These are phyloP conservation scores for Aquilaria yunnanensis DNA, from an alignment of 345 rosid species.

Conservation along the genomic window DNA sequence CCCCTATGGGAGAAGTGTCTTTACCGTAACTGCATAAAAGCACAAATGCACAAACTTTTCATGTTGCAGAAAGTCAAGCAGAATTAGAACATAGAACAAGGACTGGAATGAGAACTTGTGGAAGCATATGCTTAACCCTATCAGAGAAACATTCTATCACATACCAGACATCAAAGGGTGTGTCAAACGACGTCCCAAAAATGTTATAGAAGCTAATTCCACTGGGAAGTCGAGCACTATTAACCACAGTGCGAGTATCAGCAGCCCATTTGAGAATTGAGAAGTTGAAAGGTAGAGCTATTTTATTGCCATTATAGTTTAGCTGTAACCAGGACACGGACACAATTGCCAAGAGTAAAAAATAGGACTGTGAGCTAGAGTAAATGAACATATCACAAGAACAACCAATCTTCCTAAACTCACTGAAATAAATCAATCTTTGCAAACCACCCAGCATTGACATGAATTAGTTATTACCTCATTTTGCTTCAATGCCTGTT, in stretches of 20 bases:
- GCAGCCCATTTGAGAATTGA: slow-evolving; percentile 65
- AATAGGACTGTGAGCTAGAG: neutral
- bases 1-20: slow-evolving; percentile 60
- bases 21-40: slow-evolving; percentile 66
- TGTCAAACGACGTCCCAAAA: slow-evolving; percentile 67
- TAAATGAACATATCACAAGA: neutral
- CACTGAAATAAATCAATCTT: neutral
- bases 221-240: slow-evolving; percentile 53
- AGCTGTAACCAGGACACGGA: slow-evolving; percentile 33
- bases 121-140: neutral
- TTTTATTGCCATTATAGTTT: slow-evolving; percentile 47
- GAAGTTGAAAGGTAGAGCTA: slow-evolving; percentile 71
- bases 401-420: neutral
- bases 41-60: slow-evolving; percentile 1
- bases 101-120: no score
- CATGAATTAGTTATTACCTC: slow-evolving; percentile 40
- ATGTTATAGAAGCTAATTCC: slow-evolving; percentile 75
- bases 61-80: slow-evolving; percentile 2
- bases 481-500: slow-evolving; percentile 65
- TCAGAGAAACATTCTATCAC: slow-evolving; percentile 9
- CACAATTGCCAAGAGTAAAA: neutral
- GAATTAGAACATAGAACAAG: no score
- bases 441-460: neutral
- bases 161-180: slow-evolving; percentile 85
- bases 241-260: slow-evolving; percentile 57